A percentile compares a stretch with the other conserved stretches of the same genome.
Evolutionary conservation across 352 stramenopile species (phyloP).

Genomic region (Pythium pyrilobum): DNA sequence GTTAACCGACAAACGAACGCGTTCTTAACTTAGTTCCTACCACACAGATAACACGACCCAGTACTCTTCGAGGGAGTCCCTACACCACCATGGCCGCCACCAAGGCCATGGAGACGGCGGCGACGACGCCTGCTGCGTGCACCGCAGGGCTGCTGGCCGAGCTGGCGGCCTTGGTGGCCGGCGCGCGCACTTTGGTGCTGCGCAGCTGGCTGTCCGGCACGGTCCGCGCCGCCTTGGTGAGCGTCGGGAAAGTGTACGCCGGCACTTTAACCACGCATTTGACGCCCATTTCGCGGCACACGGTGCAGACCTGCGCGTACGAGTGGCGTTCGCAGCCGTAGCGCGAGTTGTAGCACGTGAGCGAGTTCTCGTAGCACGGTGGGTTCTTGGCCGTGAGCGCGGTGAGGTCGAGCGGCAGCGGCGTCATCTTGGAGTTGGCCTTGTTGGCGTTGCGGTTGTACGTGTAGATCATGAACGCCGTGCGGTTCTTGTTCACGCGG

Average conservation of each 20-base stretch:
- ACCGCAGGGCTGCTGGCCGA: background rate
- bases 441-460: conserved; percentile 36
- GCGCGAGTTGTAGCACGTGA: conserved; percentile 39
- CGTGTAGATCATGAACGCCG: conserved; percentile 38
- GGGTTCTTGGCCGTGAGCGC: conserved; percentile 41
- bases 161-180: conserved; percentile 24
- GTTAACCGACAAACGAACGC: background rate
- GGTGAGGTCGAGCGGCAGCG: conserved; percentile 36
- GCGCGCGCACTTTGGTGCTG: conserved; percentile 28
- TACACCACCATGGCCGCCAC: background rate
- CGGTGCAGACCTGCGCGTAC: conserved; percentile 56
- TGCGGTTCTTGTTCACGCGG: conserved; percentile 47
- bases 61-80: background rate
- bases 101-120: background rate
- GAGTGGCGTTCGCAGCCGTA: conserved; percentile 54
- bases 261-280: conserved; percentile 33
- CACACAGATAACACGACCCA: background rate
- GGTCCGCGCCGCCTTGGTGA: conserved; percentile 20
- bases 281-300: conserved; percentile 36
- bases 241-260: conserved; percentile 36
- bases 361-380: conserved; percentile 54
- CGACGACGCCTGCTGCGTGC: background rate
- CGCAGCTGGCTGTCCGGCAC: conserved; percentile 29
- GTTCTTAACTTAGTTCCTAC: conserved; percentile 20
- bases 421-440: conserved; percentile 26